These are phyloP conservation scores for Elsinoe perseae DNA, from an alignment of 2,329 filamentous ascomycete species.

Conservation along the genomic window DNA sequence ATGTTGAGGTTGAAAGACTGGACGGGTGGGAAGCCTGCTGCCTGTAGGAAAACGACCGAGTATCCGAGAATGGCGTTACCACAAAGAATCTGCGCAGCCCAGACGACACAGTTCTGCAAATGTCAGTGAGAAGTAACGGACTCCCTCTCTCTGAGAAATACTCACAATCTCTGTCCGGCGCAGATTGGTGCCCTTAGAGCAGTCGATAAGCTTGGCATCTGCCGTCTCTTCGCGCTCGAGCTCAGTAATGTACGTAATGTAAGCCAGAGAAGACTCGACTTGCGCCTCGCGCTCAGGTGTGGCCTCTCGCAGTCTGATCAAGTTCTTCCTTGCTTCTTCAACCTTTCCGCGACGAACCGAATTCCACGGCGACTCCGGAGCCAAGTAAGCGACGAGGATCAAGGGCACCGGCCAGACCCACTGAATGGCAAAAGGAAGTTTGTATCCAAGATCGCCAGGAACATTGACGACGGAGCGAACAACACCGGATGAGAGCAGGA, in stretches of 20 bases:
- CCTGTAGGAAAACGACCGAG: conserved; percentile 30
- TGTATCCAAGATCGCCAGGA: conserved; percentile 20
- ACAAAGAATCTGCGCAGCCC: conserved; percentile 28
- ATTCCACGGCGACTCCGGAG: conserved; percentile 30
- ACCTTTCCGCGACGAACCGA: conserved; percentile 27
- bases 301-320: conserved; percentile 21
- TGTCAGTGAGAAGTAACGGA: conserved; percentile 24
- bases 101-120: conserved; percentile 25
- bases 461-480: conserved; percentile 28
- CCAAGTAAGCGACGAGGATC: conserved; percentile 26
- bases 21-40: conserved; percentile 27
- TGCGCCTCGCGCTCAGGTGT: conserved; percentile 16
- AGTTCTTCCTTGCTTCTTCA: conserved; percentile 27
- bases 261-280: conserved; percentile 28
- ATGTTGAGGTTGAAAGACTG: conserved; percentile 30
- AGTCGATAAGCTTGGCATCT: conserved; percentile 32
- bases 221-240: conserved; percentile 35
- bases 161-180: conserved; percentile 30
- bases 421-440: conserved; percentile 39
- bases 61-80: conserved; percentile 28
- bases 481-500: conserved; percentile 48
- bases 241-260: conserved; percentile 37
- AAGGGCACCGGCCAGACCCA: conserved; percentile 27
- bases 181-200: conserved; percentile 44
- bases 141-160: conserved; percentile 6